Evolutionary conservation across 2,329 filamentous ascomycete genomes (phyloP), one percentile per base, ranked within the genome.

Genomic region (Colletotrichum shisoi): DNA sequence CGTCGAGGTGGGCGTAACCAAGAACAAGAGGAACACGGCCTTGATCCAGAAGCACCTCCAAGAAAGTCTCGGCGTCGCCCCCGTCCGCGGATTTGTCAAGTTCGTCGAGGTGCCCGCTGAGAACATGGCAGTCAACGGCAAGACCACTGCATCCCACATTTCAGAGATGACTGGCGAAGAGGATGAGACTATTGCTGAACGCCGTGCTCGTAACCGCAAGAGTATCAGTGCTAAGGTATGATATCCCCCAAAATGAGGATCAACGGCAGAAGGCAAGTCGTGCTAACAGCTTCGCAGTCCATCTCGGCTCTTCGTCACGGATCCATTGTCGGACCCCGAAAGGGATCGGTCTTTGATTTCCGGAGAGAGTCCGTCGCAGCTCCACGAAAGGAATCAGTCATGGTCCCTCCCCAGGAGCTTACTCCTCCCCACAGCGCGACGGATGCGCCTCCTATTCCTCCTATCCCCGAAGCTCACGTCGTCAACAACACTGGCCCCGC

Each of bases 21-120:
- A 87, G 59, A 97, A 97, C 79, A 91, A 91, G 75, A 87, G 92
- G 69, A 95, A 94, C 76, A 88, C 92, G 1, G 83, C 85, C n/a
- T 79, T 96, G 19, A 85, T 96, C 3, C 91, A 95, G 74, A 83
- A 82, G n/a, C 89, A 91, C 75, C 85, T 97, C 76, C 83, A 88
- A 15, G 89, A 92, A 27, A 83, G 88, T 0, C 81, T 96, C 0
- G 85, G 86, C 2, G 91, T 96, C 3, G 73, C 82, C 0, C 77
- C 88, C 0, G 81, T 86, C 1, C 85, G 92, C 45, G 93, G 93
- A 1, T 83, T 93, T 40, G 79, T 97, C 63, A 87, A 89, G 40
- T 97, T 94, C 72, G 78, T 88, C 7, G 80, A 89, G 1, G 85
- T 92, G 4, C 76, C 84, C 0, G 91, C 94, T 72, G 89, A 92